These are phyloP conservation scores for Penicillium parvum DNA, from an alignment of 495 filamentous ascomycete species.

Conservation along the genomic window DNA sequence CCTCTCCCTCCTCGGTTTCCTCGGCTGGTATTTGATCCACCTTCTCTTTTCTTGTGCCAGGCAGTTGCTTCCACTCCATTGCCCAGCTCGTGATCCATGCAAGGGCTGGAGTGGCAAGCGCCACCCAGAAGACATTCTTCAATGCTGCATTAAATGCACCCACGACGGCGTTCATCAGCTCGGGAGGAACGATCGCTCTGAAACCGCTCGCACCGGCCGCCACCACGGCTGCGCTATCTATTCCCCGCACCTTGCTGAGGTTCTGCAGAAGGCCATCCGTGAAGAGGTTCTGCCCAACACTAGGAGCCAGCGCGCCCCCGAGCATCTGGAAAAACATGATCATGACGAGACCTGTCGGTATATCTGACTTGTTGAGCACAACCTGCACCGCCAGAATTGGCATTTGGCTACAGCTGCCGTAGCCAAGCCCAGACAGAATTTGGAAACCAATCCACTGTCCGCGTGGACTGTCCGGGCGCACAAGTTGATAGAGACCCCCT, in stretches of 20 bases:
- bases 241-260: slow-evolving; percentile 2
- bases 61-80: slow-evolving; percentile 8
- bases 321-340: slow-evolving; percentile 41
- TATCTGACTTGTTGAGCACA: slow-evolving; percentile 17
- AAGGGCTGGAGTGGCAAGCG: slow-evolving; percentile 8
- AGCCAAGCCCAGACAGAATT: slow-evolving; percentile 25
- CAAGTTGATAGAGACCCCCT: slow-evolving; percentile 47
- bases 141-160: slow-evolving; percentile 4
- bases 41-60: background rate
- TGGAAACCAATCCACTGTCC: slow-evolving; percentile 41
- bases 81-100: slow-evolving; percentile 5
- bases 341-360: slow-evolving; percentile 34
- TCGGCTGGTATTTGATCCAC: background rate
- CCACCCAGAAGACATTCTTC: slow-evolving; percentile 8
- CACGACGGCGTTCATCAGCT: slow-evolving; percentile 3
- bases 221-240: background rate
- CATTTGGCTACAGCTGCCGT: slow-evolving; percentile 24
- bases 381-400: slow-evolving; percentile 33
- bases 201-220: slow-evolving; percentile 8
- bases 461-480: slow-evolving; percentile 37
- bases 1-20: no score
- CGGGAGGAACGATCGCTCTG: slow-evolving; percentile 2
- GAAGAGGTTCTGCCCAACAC: slow-evolving; percentile 49
- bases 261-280: slow-evolving; percentile 5
- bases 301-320: slow-evolving; percentile 55